phyloP scores from a whole-genome alignment of 805 yeast species.

The Wickerhamomyces ciferrii region DNA sequence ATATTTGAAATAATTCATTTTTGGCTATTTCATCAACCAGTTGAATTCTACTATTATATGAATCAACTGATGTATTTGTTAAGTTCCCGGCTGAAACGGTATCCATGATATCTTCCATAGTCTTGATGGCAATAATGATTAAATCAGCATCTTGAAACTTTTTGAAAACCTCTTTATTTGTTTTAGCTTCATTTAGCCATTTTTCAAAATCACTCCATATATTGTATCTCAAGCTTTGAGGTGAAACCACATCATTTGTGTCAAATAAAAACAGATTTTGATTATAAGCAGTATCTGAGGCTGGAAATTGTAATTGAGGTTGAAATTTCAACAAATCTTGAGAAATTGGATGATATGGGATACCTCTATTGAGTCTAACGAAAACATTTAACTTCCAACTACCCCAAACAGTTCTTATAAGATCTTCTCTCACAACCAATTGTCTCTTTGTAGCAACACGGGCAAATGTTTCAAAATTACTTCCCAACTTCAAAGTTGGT shows the following conservation, averaged over 20 bases:
- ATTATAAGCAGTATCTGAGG: slow-evolving; percentile 16
- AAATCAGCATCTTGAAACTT: slow-evolving; percentile 23
- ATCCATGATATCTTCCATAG: slow-evolving; percentile 31
- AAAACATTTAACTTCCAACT: slow-evolving; percentile 30
- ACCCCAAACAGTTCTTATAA: slow-evolving; percentile 32
- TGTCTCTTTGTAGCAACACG: slow-evolving; percentile 26
- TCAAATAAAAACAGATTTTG: slow-evolving; percentile 17
- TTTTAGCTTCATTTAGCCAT: slow-evolving; percentile 8
- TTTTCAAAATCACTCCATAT: slow-evolving; percentile 13
- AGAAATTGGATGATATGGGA: slow-evolving; percentile 24
- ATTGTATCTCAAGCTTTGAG: slow-evolving; percentile 9
- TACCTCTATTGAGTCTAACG: slow-evolving; percentile 29
- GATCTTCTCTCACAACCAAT: slow-evolving; percentile 27
- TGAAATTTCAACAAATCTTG: slow-evolving; percentile 24
- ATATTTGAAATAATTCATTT: slow-evolving; percentile 15
- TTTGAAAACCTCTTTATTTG: slow-evolving; percentile 2
- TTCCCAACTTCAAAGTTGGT: slow-evolving; percentile 6
- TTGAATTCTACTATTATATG: slow-evolving; percentile 20
- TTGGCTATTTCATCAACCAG: slow-evolving; percentile 15
- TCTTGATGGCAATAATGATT: slow-evolving; percentile 22
- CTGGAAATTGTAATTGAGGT: slow-evolving; percentile 28
- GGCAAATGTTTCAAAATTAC: slow-evolving; percentile 22
- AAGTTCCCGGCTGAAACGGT: slow-evolving; percentile 21
- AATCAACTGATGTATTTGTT: slow-evolving; percentile 17
- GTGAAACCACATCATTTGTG: slow-evolving; percentile 6